Evolutionary conservation across 148 eudicot genomes (phyloP).

Genomic region (Rhododendron williamsianum): DNA sequence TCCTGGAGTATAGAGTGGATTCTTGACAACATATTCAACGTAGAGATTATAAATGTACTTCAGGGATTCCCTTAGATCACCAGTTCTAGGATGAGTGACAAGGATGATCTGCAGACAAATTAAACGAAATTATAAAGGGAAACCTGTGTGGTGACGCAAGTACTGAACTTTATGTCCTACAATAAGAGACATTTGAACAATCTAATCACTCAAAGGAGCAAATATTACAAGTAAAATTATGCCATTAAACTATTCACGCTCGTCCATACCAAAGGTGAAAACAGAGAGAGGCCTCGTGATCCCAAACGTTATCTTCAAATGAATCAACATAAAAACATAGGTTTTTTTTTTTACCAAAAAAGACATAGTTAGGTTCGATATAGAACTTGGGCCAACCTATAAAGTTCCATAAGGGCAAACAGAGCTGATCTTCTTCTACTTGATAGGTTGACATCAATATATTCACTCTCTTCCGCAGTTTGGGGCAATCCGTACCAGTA

Average conservation of each 20-base stretch:
- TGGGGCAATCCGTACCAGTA: too few relatives aligned
- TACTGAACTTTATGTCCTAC: neutral
- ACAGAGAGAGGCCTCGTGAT: neutral
- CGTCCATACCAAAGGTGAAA: neutral
- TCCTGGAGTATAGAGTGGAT: constrained; percentile 90
- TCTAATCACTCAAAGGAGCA: neutral
- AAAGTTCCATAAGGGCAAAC: too few relatives aligned
- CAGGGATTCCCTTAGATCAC: constrained; percentile 78
- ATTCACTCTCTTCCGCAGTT: too few relatives aligned
- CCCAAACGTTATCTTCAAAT: neutral
- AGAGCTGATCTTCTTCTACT: too few relatives aligned
- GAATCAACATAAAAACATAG: too few relatives aligned
- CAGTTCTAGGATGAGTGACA: constrained; percentile 80
- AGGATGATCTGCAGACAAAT: constrained; percentile 57
- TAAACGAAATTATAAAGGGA: neutral
- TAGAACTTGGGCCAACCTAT: too few relatives aligned
- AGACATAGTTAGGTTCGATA: too few relatives aligned
- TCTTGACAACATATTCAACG: constrained; percentile 92
- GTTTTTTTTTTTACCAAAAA: too few relatives aligned
- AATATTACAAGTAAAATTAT: neutral
- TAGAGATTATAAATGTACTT: constrained; percentile 87
- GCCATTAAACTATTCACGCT: neutral
- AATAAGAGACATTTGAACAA: neutral
- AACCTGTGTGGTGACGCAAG: neutral
- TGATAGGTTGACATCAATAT: too few relatives aligned